A percentile compares a stretch with the other conserved stretches of the same genome.
phyloP scores from a whole-genome alignment of 2,329 filamentous ascomycete species.

The Cordyceps tenuipes region DNA sequence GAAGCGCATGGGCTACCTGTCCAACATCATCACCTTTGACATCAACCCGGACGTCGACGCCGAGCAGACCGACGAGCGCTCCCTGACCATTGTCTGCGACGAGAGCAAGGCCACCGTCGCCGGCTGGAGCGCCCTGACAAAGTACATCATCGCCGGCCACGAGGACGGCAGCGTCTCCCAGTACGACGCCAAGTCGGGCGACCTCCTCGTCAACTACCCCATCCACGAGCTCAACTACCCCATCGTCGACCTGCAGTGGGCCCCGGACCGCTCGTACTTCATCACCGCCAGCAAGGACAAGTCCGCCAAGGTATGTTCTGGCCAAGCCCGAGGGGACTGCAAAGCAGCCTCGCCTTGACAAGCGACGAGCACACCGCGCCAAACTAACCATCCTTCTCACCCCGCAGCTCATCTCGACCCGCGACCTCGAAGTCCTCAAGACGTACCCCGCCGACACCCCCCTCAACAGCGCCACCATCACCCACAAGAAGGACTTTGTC shows the following conservation, averaged over 20 bases:
- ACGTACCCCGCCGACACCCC: conserved; percentile 88
- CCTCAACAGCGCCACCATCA: conserved; percentile 91
- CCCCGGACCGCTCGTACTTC: conserved; percentile 89
- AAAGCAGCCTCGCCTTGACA: too few relatives aligned
- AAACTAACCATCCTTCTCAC: not conserved
- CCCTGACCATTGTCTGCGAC: conserved; percentile 82
- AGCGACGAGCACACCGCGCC: too few relatives aligned
- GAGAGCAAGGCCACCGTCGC: conserved; percentile 96
- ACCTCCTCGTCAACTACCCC: conserved; percentile 70
- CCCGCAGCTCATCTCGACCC: conserved; percentile 65
- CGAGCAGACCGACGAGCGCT: conserved; percentile 76
- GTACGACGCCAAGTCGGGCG: conserved; percentile 88
- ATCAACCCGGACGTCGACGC: conserved; percentile 76
- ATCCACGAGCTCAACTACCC: conserved; percentile 75
- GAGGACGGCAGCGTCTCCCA: conserved; percentile 89
- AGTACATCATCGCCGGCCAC: conserved; percentile 96
- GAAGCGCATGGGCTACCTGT: conserved; percentile 95
- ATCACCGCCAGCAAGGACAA: conserved; percentile 99
- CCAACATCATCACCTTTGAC: conserved; percentile 88
- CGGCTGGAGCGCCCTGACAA: conserved; percentile 87
- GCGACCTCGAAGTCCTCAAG: conserved; percentile 86
- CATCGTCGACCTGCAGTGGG: conserved; percentile 94
- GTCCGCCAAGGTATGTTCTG: conserved; percentile 55
- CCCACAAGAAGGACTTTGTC: conserved; percentile 93
- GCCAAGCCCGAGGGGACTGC: too few relatives aligned